Conservation (phyloP, 768 basidiomycete genomes). For the Mycena epipterygia region DNA sequence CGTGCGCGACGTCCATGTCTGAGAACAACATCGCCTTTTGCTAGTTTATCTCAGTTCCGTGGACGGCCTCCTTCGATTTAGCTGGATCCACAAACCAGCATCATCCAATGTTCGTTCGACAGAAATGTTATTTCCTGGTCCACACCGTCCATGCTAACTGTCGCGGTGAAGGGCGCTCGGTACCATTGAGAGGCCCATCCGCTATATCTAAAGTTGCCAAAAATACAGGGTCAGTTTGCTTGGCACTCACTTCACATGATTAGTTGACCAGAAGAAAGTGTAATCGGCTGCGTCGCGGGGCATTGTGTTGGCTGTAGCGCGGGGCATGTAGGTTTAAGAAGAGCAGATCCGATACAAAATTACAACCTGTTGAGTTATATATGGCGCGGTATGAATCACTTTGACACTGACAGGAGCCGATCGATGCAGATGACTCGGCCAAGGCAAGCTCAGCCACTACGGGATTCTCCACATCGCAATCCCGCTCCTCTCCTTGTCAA, state of each 20-base stretch:
- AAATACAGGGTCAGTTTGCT: background rate
- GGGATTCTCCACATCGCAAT: conserved; percentile 80
- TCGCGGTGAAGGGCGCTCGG: conserved; percentile 58
- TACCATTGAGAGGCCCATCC: conserved; percentile 69
- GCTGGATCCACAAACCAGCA: conserved; percentile 55
- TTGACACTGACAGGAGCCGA: background rate
- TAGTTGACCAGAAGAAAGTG: conserved; percentile 62
- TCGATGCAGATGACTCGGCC: background rate
- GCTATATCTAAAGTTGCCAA: conserved; percentile 39
- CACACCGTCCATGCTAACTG: conserved; percentile 46
- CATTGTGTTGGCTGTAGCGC: too few relatives aligned
- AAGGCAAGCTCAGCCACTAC: conserved; percentile 38
- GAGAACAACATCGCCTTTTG: conserved; percentile 71
- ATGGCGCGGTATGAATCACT: background rate
- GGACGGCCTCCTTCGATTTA: too few relatives aligned
- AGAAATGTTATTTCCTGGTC: conserved; percentile 53
- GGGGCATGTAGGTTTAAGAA: background rate
- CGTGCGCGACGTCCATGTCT: conserved; percentile 57
- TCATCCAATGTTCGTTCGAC: conserved; percentile 78
- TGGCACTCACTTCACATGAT: conserved; percentile 55
- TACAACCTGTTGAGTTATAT: background rate
- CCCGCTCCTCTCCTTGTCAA: conserved; percentile 70
- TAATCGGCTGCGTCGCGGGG: conserved; percentile 47
- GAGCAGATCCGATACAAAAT: background rate
- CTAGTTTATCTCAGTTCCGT: background rate